Evolutionary conservation across 1,284 basidiomycete genomes (phyloP), one percentile per base, ranked within the genome.

Genomic region (Melampsora larici-populina): DNA sequence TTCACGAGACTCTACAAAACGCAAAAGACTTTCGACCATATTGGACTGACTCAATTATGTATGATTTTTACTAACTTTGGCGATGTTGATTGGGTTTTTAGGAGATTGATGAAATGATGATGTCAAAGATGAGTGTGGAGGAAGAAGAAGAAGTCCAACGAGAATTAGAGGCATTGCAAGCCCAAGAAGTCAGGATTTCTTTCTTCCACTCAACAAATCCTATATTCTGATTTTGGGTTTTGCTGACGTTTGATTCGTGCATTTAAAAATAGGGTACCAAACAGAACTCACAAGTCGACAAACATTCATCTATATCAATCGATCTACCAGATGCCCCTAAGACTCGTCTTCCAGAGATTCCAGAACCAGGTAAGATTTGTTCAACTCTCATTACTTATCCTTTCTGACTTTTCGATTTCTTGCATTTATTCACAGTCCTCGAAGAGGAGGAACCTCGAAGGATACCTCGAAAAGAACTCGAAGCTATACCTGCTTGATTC

Each of bases 141-240:
- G 97, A 99, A 78, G 96, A 99, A 83, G 94, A 97, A 70, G 91
- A 89, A 11, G 96, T 99, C 0, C 92, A 95, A 82, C 86, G 86
- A 4, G 96, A 99, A 82, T 86, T 97, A 49, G 86, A 84, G 43
- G 86, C 87, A 71, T 84, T 97, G n/a, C 89, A 95, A 83, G 36
- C 36, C 9, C 36, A 36, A 36, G 36, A 36, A 9, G 36, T 36
- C 5, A 36, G 36, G 36, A 84, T 36, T n/a, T n/a, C n/a, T 36
- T 36, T 36, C 5, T 3, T 36, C 9, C 36, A 36, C 36, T 9
- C 36, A 36, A 36, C 36, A 36, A 36, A 36, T 36, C 36, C 36
- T 36, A 4, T 36, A 36, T 36, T 36, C 3, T 36, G 36, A 3
- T 36, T 36, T 36, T 36, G 36, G 3, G 36, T 36, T 36, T 36